Conservation (phyloP, 139 green algal genomes). For the Chlorella sorokiniana region DNA sequence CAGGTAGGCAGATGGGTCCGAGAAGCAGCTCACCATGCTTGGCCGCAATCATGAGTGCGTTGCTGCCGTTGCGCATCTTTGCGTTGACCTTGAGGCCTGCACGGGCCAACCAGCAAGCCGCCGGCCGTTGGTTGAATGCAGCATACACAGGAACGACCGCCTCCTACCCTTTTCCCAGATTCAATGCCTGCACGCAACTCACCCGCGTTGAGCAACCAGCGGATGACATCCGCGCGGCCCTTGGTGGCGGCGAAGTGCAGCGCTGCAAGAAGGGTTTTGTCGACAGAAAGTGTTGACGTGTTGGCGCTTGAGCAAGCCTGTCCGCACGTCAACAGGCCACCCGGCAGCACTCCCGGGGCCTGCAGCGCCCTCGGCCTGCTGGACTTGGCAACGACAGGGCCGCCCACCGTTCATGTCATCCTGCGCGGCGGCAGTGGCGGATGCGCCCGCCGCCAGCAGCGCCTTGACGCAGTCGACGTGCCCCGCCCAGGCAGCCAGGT, state of each 20-base stretch:
- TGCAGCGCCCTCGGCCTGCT: too few relatives aligned
- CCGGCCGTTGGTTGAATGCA: background rate
- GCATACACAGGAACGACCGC: background rate
- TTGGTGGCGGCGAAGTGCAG: slow-evolving; percentile 79
- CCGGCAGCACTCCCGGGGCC: too few relatives aligned
- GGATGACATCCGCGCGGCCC: slow-evolving; percentile 56
- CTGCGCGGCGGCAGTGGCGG: slow-evolving; percentile 43
- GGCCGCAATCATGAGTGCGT: slow-evolving; percentile 65
- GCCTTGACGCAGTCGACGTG: slow-evolving; percentile 64
- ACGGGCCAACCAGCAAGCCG: background rate
- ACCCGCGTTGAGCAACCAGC: slow-evolving; percentile 47
- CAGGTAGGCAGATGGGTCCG: background rate
- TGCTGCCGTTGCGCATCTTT: slow-evolving; percentile 71
- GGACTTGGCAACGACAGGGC: too few relatives aligned
- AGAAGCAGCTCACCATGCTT: slow-evolving; percentile 18
- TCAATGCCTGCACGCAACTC: background rate
- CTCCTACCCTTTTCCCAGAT: background rate
- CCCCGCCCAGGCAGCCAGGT: slow-evolving; percentile 83
- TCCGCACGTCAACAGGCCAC: too few relatives aligned
- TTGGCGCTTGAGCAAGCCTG: too few relatives aligned
- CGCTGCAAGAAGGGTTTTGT: too few relatives aligned
- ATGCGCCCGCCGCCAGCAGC: slow-evolving; percentile 60
- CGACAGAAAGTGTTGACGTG: too few relatives aligned
- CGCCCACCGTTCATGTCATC: slow-evolving; percentile 79
- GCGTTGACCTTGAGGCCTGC: slow-evolving; percentile 68